phyloP scores from a whole-genome alignment of 345 rosid genomes.

The Geranium brycei region DNA sequence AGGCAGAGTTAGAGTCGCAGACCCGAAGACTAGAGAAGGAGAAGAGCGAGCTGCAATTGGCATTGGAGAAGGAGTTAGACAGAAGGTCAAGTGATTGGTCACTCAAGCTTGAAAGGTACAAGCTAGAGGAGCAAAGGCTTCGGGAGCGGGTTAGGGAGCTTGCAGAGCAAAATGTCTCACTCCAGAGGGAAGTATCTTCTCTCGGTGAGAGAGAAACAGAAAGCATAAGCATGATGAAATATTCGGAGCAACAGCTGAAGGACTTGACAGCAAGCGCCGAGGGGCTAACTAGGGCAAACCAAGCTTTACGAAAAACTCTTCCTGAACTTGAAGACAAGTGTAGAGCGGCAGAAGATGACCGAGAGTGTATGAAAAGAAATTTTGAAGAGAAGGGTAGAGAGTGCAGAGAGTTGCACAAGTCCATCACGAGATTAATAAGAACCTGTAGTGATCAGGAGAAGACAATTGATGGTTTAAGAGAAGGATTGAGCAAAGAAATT shows the following conservation, averaged over 20 bases:
- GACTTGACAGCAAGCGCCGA: conserved; percentile 45
- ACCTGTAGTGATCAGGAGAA: conserved; percentile 76
- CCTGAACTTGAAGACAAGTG: conserved; percentile 46
- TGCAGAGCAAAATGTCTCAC: conserved; percentile 89
- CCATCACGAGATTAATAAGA: conserved; percentile 48
- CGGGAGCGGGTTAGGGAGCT: conserved; percentile 91
- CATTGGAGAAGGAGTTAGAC: conserved; percentile 87
- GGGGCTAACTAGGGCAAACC: conserved; percentile 39
- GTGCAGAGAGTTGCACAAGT: conserved; percentile 78
- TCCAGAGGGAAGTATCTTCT: conserved; percentile 72
- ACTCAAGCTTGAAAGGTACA: conserved; percentile 65
- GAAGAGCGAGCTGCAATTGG: conserved; percentile 61
- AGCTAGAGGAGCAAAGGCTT: conserved; percentile 76
- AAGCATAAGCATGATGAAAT: conserved; percentile 37
- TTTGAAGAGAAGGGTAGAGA: conserved; percentile 81
- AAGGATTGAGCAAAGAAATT: conserved; percentile 30
- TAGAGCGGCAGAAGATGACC: conserved; percentile 35
- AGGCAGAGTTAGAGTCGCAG: conserved; percentile 45
- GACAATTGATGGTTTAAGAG: conserved; percentile 64
- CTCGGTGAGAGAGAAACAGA: conserved; percentile 59
- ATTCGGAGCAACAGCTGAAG: conserved; percentile 46
- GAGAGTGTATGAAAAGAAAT: conserved; percentile 41
- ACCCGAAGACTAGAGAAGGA: conserved; percentile 58
- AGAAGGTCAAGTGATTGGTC: conserved; percentile 96
- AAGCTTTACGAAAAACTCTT: conserved; percentile 31